Conservation (phyloP, 345 rosid species). For the Rhodamnia argentea region DNA sequence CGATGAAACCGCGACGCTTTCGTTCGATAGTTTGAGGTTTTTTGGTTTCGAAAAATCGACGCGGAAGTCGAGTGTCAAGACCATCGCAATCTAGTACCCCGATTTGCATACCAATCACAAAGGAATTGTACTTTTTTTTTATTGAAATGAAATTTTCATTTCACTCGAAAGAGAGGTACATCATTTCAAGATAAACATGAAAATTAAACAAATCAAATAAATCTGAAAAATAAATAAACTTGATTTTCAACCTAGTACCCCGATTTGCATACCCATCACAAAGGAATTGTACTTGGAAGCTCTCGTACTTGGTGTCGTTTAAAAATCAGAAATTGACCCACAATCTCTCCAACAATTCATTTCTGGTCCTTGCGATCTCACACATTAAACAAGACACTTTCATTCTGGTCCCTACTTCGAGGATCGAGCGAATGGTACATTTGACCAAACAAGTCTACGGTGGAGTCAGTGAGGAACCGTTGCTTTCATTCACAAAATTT, state of each 20-base stretch:
- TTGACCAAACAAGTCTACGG: background rate
- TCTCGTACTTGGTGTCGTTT: background rate
- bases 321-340: background rate
- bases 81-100: background rate
- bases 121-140: too few relatives aligned
- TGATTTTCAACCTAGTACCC: too few relatives aligned
- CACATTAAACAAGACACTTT: background rate
- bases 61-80: background rate
- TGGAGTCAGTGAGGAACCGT: background rate
- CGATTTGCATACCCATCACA: background rate
- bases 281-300: background rate
- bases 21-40: rapidly evolving
- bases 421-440: background rate
- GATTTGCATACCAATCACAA: background rate
- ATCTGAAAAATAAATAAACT: too few relatives aligned
- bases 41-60: background rate
- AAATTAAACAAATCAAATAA: too few relatives aligned
- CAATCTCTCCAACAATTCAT: background rate
- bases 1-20: background rate
- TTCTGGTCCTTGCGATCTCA: background rate
- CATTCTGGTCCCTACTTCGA: background rate
- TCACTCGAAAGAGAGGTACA: too few relatives aligned
- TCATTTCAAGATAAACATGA: too few relatives aligned
- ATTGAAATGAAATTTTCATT: too few relatives aligned
- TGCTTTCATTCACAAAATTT: background rate